Percentiles rank a stretch among this genome's conserved stretches.
These are phyloP conservation scores for Kentomonas sorsogonicus DNA, from an alignment of 208 protist genomes.

Conservation along the genomic window DNA sequence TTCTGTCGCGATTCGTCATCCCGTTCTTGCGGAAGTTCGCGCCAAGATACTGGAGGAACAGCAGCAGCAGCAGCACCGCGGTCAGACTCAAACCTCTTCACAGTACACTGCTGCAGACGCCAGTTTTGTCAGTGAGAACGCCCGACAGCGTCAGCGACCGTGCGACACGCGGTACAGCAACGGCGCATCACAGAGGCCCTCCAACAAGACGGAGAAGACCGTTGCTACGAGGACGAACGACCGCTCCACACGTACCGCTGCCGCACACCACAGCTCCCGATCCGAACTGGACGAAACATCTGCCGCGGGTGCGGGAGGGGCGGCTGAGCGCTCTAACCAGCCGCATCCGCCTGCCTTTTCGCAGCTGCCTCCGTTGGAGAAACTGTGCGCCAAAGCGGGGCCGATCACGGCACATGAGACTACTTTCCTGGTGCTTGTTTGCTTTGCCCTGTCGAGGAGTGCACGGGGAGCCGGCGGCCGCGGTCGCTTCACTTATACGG, in stretches of 20 bases:
- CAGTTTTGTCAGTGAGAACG: too few relatives aligned
- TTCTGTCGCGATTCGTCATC: slow-evolving; percentile 56
- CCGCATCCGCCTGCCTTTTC: background rate
- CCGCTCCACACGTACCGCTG: too few relatives aligned
- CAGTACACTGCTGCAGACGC: too few relatives aligned
- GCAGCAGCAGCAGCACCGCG: too few relatives aligned
- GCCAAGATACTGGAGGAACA: background rate
- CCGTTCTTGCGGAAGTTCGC: slow-evolving; percentile 32
- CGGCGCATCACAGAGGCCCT: too few relatives aligned
- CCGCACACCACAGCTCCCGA: too few relatives aligned
- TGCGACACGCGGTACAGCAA: too few relatives aligned
- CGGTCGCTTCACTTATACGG: slow-evolving; percentile 31
- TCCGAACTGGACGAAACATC: background rate
- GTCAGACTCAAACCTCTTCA: too few relatives aligned
- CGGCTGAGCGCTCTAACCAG: background rate
- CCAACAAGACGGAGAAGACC: too few relatives aligned
- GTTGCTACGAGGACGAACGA: too few relatives aligned
- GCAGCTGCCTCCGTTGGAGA: slow-evolving; percentile 1
- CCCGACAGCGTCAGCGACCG: too few relatives aligned
- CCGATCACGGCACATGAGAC: slow-evolving; percentile 18
- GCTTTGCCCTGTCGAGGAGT: slow-evolving; percentile 42
- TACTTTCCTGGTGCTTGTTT: slow-evolving; percentile 47
- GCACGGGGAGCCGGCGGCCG: slow-evolving; percentile 33
- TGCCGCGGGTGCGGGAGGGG: background rate
- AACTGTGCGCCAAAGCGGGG: background rate